Evolutionary conservation across 805 yeast species (phyloP).

Genomic region (Kurtzmaniella fragi): DNA sequence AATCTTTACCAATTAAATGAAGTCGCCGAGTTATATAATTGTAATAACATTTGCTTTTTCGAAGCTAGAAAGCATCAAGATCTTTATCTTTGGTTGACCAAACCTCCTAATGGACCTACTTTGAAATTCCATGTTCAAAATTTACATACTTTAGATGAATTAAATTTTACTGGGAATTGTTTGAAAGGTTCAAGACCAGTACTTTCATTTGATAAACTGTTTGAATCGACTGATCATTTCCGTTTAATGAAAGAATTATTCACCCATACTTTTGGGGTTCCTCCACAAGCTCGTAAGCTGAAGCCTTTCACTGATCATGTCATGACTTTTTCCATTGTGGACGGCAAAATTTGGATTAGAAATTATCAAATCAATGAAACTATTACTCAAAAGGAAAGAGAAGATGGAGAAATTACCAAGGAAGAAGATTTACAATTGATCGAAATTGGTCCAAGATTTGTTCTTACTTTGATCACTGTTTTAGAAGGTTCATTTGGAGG

Average conservation of each 20-base stretch:
- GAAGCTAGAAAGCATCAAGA: constrained; percentile 97
- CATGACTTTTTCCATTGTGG: constrained; percentile 87
- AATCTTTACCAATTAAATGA: constrained; percentile 86
- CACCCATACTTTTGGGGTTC: constrained; percentile 73
- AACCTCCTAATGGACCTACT: constrained; percentile 98
- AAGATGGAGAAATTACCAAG: constrained; percentile 40
- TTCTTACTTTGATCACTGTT: constrained; percentile 83
- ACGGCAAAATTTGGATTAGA: constrained; percentile 92
- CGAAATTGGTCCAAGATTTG: constrained; percentile 96
- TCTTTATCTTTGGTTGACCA: constrained; percentile 88
- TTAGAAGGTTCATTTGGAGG: constrained; percentile 98
- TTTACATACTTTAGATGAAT: constrained; percentile 91
- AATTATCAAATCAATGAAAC: constrained; percentile 82
- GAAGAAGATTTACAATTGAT: constrained; percentile 68
- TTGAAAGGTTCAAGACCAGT: constrained; percentile 93
- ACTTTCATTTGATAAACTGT: constrained; percentile 78
- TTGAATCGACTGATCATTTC: constrained; percentile 60
- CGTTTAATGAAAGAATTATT: constrained; percentile 67
- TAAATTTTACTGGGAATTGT: constrained; percentile 95
- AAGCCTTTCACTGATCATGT: constrained; percentile 97
- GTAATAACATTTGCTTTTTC: constrained; percentile 90
- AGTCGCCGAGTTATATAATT: constrained; percentile 93
- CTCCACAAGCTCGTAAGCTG: constrained; percentile 85
- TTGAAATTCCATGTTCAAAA: constrained; percentile 90
- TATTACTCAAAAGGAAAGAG: constrained; percentile 56